These are phyloP conservation scores for Saturnispora bothae DNA, from an alignment of 805 yeast genomes.

Conservation along the genomic window DNA sequence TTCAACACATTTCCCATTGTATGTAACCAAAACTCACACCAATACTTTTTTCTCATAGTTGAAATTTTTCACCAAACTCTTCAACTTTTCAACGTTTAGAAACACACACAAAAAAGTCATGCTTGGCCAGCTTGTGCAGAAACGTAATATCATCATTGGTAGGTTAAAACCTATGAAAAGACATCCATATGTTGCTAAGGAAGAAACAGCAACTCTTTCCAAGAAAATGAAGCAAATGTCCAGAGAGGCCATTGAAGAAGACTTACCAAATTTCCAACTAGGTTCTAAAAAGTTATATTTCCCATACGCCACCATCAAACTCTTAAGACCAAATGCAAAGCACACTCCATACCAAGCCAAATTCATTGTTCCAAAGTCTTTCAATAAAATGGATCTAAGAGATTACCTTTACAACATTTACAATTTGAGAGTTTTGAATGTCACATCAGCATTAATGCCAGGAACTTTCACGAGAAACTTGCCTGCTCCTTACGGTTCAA, in stretches of 20 bases:
- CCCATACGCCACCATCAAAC: constrained; percentile 74
- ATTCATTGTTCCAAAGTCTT: constrained; percentile 85
- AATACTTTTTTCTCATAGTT: no score
- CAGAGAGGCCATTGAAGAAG: constrained; percentile 43
- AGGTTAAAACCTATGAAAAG: constrained; percentile 18
- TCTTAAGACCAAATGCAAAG: constrained; percentile 87
- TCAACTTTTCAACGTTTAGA: neutral
- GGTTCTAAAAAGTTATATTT: constrained; percentile 73
- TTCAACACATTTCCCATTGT: no score
- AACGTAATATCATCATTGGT: constrained; percentile 22
- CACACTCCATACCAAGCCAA: constrained; percentile 97
- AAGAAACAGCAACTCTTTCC: constrained; percentile 20
- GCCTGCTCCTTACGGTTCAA: constrained; percentile 47
- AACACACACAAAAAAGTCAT: neutral
- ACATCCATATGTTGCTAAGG: constrained; percentile 1
- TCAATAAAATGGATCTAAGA: constrained; percentile 88
- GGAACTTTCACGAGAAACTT: constrained; percentile 49
- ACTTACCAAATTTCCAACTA: constrained; percentile 68
- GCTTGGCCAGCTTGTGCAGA: constrained; percentile 9
- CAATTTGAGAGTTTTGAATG: constrained; percentile 79
- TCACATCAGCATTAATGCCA: constrained; percentile 77
- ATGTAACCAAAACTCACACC: no score
- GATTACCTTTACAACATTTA: constrained; percentile 88
- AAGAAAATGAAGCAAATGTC: constrained; percentile 22
- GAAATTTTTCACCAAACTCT: no score